Evolutionary conservation across 1,284 basidiomycete species (phyloP), one percentile per base, ranked within the genome.

Genomic region (Puccinia novopanici): DNA sequence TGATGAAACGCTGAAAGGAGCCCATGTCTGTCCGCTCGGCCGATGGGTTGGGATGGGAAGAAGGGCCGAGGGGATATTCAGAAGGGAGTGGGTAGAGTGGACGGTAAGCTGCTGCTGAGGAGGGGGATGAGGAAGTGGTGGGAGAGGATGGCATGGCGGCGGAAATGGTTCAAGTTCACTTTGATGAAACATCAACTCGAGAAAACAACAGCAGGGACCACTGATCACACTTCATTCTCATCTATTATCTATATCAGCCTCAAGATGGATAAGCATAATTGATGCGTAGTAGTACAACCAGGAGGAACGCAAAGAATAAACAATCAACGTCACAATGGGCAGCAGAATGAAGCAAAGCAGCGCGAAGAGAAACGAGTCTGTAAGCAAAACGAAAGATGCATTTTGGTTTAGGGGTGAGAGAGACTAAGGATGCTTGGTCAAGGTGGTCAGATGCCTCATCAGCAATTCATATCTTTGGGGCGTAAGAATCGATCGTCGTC

Each of bases 401-500:
- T 61, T 61, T 37, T 37, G 45, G 30, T 61, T 61, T 8, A 19
- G 52, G 4, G 30, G 27, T 2, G 10, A 19, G 61, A 34, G 15
- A 13, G 9, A 63, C 40, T 42, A 63, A n/a, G 61, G 6, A 40
- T 63, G 61, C n/a, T 45, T 27, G 52, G 70, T 72, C 34, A 72
- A 40, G 34, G 70, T 17, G 22, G 70, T 72, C 17, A 72, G 50
- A 40, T 72, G 48, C 34, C 52, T 72, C 70, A 72, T 72, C 52
- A 72, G 30, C 52, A 72, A 40, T n/a, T 72, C 70, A 40, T 72
- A 72, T 37, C 70, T 72, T 71, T 9, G n/a, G n/a, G n/a, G n/a
- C n/a, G n/a, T n/a, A 34, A 34, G 1, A 34, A 34, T 34, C 34
- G 34, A 34, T 34, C 34, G 34, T 34, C 34, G 34, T 34, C 34